Evolutionary conservation across 768 basidiomycete genomes (phyloP).

Genomic region (Tylopilus cervinicoccineus): DNA sequence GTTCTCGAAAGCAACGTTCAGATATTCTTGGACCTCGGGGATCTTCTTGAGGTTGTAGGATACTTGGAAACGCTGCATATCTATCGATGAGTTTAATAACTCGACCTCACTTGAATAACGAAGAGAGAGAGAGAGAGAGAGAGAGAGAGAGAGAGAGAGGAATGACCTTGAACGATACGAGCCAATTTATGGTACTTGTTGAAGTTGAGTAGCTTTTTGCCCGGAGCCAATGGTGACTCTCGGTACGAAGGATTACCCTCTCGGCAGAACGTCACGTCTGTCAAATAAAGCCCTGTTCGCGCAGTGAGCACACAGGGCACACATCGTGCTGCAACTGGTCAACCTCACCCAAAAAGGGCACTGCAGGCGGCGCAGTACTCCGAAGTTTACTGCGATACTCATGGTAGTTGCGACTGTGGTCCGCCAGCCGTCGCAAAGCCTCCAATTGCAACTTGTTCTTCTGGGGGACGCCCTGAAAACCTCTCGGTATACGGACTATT

Average conservation of each 20-base stretch:
- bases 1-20: slow-evolving; percentile 70
- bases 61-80: slow-evolving; percentile 91
- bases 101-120: not conserved
- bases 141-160: too few relatives aligned
- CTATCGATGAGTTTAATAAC: slow-evolving; percentile 33
- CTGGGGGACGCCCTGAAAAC: slow-evolving; percentile 69
- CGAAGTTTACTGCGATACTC: slow-evolving; percentile 88
- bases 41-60: slow-evolving; percentile 85
- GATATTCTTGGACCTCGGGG: slow-evolving; percentile 81
- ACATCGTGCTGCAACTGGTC: not conserved
- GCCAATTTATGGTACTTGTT: slow-evolving; percentile 94
- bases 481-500: slow-evolving; percentile 5
- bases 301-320: slow-evolving; percentile 9
- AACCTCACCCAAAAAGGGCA: slow-evolving; percentile 85
- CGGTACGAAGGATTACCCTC: slow-evolving; percentile 91
- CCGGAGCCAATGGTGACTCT: slow-evolving; percentile 68
- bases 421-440: slow-evolving; percentile 76
- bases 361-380: slow-evolving; percentile 85
- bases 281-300: slow-evolving; percentile 70
- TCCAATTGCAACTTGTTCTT: slow-evolving; percentile 84
- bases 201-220: slow-evolving; percentile 87
- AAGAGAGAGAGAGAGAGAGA: too few relatives aligned
- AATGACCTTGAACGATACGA: slow-evolving; percentile 73
- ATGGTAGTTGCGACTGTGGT: slow-evolving; percentile 86
- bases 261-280: slow-evolving; percentile 91